Percentiles rank a stretch among this genome's conserved stretches.
Conservation (phyloP, 352 stramenopile genomes). For the Globisporangium viniferum region DNA sequence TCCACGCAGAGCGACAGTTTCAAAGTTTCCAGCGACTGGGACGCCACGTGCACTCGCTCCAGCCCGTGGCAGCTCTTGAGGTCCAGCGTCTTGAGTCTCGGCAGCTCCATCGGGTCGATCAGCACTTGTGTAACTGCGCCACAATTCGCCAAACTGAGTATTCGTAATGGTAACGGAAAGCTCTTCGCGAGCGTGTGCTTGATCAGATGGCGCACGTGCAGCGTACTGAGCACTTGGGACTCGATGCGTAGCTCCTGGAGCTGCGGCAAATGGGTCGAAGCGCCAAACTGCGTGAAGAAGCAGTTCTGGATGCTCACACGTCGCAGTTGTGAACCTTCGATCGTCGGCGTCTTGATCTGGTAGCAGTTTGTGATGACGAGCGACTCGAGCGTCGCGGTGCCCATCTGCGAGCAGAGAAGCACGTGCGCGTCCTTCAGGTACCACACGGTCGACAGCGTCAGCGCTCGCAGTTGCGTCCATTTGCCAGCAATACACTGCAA, state of each 20-base stretch:
- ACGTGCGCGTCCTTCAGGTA: slow-evolving; percentile 47
- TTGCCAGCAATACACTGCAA: background rate
- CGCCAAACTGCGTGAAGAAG: slow-evolving; percentile 35
- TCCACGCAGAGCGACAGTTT: slow-evolving; percentile 41
- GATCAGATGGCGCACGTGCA: slow-evolving; percentile 39
- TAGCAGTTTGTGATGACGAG: slow-evolving; percentile 55
- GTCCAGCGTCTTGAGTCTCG: slow-evolving; percentile 33
- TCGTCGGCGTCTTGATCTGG: slow-evolving; percentile 45
- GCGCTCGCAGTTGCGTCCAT: slow-evolving; percentile 27
- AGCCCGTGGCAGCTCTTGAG: slow-evolving; percentile 48
- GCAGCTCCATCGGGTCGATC: slow-evolving; percentile 53
- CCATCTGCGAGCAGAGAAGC: slow-evolving; percentile 32
- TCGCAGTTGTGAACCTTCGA: slow-evolving; percentile 32
- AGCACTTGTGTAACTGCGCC: slow-evolving; percentile 56
- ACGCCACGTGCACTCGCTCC: slow-evolving; percentile 53
- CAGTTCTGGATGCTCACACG: slow-evolving; percentile 44
- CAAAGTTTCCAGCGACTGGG: slow-evolving; percentile 34
- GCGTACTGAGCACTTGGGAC: slow-evolving; percentile 44
- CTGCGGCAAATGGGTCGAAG: slow-evolving; percentile 37
- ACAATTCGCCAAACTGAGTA: slow-evolving; percentile 42
- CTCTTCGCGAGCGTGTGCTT: slow-evolving; percentile 29
- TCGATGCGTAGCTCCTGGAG: slow-evolving; percentile 46
- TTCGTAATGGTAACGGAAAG: slow-evolving; percentile 20
- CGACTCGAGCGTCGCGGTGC: slow-evolving; percentile 30
- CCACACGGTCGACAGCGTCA: slow-evolving; percentile 46